Conservation (phyloP, 2,329 filamentous ascomycete genomes). For the Nigrospora oryzae region DNA sequence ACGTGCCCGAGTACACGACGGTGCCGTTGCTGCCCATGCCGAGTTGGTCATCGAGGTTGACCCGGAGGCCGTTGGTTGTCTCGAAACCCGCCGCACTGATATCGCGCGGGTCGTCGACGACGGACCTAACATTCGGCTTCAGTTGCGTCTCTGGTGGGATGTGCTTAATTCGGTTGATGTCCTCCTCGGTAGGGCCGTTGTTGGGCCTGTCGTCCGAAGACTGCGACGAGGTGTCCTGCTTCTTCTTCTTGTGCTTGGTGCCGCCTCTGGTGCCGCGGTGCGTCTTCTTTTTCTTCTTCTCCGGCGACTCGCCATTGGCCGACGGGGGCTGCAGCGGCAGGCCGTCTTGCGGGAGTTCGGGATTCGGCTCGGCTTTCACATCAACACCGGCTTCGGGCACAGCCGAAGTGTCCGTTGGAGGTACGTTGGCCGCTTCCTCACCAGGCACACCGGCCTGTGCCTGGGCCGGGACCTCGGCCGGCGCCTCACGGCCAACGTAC, state of each 20-base stretch:
- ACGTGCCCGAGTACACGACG: constrained; percentile 88
- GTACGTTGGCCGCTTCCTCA: neutral
- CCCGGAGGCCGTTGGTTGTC: constrained; percentile 58
- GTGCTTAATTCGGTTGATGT: constrained; percentile 49
- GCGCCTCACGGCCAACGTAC: neutral
- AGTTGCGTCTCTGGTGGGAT: constrained; percentile 43
- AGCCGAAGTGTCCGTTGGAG: neutral
- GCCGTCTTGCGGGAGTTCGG: neutral
- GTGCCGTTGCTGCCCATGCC: constrained; percentile 93
- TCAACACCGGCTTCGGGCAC: neutral
- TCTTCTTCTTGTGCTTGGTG: constrained; percentile 54
- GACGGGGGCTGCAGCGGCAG: neutral
- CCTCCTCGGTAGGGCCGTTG: constrained; percentile 49
- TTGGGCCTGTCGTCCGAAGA: constrained; percentile 37
- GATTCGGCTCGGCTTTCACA: neutral
- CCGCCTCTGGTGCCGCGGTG: constrained; percentile 67
- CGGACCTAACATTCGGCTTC: constrained; percentile 54
- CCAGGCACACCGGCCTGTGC: neutral
- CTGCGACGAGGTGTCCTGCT: constrained; percentile 41
- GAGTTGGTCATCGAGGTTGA: constrained; percentile 54
- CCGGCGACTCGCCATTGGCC: constrained; percentile 18
- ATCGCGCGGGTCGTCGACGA: constrained; percentile 48
- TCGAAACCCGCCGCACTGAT: constrained; percentile 51
- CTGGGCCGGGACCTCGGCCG: neutral
- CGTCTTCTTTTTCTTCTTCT: constrained; percentile 58